Percentiles rank a stretch among this genome's conserved stretches.
Conservation (phyloP, 176 grass and related monocot genomes). For the Pontederia paniculata region DNA sequence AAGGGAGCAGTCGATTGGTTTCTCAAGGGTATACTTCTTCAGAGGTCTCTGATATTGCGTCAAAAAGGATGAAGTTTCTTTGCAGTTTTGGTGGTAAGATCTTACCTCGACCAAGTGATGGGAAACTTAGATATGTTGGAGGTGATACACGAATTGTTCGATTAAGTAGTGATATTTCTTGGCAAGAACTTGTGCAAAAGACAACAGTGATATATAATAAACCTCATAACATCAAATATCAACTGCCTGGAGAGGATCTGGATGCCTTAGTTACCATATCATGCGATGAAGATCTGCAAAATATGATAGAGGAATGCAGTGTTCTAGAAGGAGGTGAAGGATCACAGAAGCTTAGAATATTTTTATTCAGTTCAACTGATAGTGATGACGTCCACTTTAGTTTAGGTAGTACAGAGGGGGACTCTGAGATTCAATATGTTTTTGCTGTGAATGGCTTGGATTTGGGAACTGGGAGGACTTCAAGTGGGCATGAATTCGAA, state of each 20-base stretch:
- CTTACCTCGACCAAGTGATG: constrained; percentile 79
- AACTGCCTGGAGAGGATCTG: constrained; percentile 82
- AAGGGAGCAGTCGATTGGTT: constrained; percentile 35
- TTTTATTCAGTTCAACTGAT: constrained; percentile 67
- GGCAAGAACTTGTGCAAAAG: constrained; percentile 74
- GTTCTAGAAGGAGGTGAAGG: constrained; percentile 56
- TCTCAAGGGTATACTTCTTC: constrained; percentile 54
- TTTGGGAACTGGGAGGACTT: constrained; percentile 34
- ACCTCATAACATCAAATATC: constrained; percentile 81
- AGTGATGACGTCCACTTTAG: constrained; percentile 62
- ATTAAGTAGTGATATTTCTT: constrained; percentile 57
- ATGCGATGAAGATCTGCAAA: constrained; percentile 77
- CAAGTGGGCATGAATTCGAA: constrained; percentile 42
- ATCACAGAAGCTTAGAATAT: constrained; percentile 79
- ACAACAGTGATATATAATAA: constrained; percentile 49
- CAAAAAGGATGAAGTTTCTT: constrained; percentile 65
- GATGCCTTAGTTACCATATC: constrained; percentile 82
- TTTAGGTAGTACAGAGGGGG: constrained; percentile 74
- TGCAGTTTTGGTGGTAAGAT: constrained; percentile 97
- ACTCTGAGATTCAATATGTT: constrained; percentile 85
- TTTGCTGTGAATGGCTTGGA: constrained; percentile 80
- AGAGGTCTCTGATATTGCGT: constrained; percentile 37
- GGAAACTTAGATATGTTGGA: constrained; percentile 90
- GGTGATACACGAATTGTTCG: constrained; percentile 91
- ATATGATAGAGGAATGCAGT: constrained; percentile 85